Conservation (phyloP, 768 basidiomycete species). For the Megacollybia marginata region DNA sequence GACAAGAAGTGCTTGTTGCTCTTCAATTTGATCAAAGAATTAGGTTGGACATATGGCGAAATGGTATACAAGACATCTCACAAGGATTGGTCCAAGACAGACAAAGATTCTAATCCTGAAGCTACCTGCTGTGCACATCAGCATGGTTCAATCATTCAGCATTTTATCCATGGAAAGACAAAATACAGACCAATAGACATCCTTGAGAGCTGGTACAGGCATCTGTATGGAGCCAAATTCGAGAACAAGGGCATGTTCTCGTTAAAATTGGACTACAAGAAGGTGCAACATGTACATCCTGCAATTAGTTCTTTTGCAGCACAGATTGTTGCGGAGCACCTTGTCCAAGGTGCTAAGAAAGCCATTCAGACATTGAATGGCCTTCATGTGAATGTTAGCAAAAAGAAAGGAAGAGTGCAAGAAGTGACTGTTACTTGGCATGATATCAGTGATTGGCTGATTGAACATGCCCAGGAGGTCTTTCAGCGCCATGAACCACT, state of each 20-base stretch:
- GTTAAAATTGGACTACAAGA: background rate
- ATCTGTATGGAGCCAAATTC: too few species aligned
- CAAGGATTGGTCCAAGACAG: too few species aligned
- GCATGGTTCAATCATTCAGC: too few species aligned
- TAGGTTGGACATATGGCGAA: too few species aligned
- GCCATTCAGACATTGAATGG: constrained; percentile 12
- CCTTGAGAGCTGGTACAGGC: too few species aligned
- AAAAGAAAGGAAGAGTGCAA: background rate
- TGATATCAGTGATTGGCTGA: background rate
- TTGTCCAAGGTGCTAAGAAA: constrained; percentile 11
- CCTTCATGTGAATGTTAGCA: constrained; percentile 9
- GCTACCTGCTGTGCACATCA: too few species aligned
- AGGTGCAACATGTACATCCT: constrained; percentile 14
- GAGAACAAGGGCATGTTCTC: background rate
- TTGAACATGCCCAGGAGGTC: background rate
- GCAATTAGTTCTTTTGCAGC: constrained; percentile 22
- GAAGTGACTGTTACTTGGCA: background rate
- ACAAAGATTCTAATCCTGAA: too few species aligned
- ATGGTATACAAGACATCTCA: too few species aligned
- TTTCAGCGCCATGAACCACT: background rate
- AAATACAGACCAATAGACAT: too few species aligned
- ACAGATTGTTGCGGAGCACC: constrained; percentile 14
- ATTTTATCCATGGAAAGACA: too few species aligned
- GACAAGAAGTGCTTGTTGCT: too few species aligned
- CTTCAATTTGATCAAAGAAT: too few species aligned